Evolutionary conservation across 148 eudicot species (phyloP), one percentile per base, ranked within the genome.

Genomic region (Cornus kousa): DNA sequence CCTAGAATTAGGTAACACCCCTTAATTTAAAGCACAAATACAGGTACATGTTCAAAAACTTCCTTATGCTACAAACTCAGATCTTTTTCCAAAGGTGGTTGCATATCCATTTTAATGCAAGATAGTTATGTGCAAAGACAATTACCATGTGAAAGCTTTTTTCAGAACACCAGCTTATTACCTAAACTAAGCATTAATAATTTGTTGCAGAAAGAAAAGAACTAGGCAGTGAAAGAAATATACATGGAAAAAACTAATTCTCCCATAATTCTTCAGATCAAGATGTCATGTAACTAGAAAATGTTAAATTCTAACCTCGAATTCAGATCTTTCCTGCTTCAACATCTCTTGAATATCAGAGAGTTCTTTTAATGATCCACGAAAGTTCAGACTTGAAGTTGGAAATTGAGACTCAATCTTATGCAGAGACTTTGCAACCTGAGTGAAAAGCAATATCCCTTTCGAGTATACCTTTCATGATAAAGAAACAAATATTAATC

Each of bases 341-440:
- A 95, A 75, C 88, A 93, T 90, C 78, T 88, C 89, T 77, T 82
- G 78, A 81, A 95, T 83, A 77, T 93, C 92, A 70, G 89, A 60
- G 74, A 95, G 90, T 39, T 86, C 89, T 85, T 84, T 90, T 4
- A 67, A 72, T 40, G 81, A 82, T 75, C 93, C 94, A 77, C 77
- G 74, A 71, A 87, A 80, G 73, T 86, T 89, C 76, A 90, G 80
- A 71, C 57, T 81, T 74, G 80, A 83, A 60, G 88, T 92, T 57
- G 83, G 37, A 86, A 85, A 85, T 66, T 40, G 83, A 84, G 88
- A 73, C 37, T 76, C 87, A 16, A 90, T 81, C 73, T 82, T 87
- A 83, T 85, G 83, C 79, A 95, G 78, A 83, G 82, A 86, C 57
- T 90, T 79, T 40, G 84, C 84, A 24, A 93, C 81, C 75, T 91